Percentiles rank a stretch among this genome's conserved stretches.
Conservation (phyloP, 2,329 filamentous ascomycete genomes). For the Paramyrothecium roridum region DNA sequence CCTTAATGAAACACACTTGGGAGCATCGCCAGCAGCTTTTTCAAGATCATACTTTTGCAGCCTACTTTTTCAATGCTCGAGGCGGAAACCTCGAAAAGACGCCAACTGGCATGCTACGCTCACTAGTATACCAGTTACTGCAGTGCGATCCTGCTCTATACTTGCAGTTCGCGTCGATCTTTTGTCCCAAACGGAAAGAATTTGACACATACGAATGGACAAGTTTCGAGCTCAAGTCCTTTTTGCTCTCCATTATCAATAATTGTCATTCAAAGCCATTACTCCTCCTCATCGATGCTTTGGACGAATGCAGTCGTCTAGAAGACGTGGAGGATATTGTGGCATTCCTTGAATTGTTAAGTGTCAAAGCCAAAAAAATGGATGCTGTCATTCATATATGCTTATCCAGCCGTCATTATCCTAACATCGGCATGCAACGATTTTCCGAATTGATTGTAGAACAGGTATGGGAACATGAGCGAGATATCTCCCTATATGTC, state of each 20-base stretch:
- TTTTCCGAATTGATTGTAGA: conserved; percentile 29
- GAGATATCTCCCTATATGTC: conserved; percentile 31
- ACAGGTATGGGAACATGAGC: conserved; percentile 24
- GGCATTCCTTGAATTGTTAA: conserved; percentile 35
- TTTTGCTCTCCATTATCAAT: too few species aligned
- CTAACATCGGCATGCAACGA: conserved; percentile 28
- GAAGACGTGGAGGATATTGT: conserved; percentile 38
- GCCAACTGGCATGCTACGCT: neutral
- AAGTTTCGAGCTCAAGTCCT: too few species aligned
- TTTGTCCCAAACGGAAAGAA: too few species aligned
- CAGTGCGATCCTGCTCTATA: neutral
- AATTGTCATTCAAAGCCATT: too few species aligned
- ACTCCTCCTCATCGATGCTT: conserved; percentile 23
- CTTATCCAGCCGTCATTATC: conserved; percentile 44
- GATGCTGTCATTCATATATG: conserved; percentile 27
- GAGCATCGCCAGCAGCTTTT: neutral
- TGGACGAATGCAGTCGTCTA: conserved; percentile 45
- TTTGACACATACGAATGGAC: too few species aligned
- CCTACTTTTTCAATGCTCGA: neutral
- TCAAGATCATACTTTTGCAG: neutral
- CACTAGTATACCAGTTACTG: neutral
- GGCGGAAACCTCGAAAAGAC: neutral
- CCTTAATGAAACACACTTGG: neutral
- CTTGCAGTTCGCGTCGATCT: too few species aligned
- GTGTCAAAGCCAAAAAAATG: conserved; percentile 16